These are phyloP conservation scores for Coleophoma crateriformis DNA, from an alignment of 2,329 filamentous ascomycete species.

Conservation along the genomic window DNA sequence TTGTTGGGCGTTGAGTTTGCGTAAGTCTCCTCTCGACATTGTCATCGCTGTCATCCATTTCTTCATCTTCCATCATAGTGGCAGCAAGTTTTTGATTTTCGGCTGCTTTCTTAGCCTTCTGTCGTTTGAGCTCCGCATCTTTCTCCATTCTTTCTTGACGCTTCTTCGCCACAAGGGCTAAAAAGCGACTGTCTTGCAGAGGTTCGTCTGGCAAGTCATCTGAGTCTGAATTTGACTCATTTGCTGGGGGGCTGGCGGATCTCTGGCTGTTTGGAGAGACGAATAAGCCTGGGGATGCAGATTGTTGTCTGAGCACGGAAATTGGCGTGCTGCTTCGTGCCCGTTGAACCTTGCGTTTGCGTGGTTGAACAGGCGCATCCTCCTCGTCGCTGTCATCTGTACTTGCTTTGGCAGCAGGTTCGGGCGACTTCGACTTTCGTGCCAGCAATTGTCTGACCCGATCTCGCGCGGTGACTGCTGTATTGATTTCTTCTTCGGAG, in stretches of 20 bases:
- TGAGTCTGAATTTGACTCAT: conserved; percentile 19
- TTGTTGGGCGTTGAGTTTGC: conserved; percentile 61
- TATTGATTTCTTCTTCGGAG: conserved; percentile 10
- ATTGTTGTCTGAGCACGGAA: conserved; percentile 10
- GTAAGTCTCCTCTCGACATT: conserved; percentile 61
- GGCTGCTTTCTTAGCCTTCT: conserved; percentile 25
- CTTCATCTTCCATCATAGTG: conserved; percentile 48
- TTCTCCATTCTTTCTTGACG: conserved; percentile 63
- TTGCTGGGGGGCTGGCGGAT: conserved; percentile 22
- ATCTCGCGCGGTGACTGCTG: conserved; percentile 28
- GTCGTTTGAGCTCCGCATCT: conserved; percentile 53
- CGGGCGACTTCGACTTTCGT: conserved; percentile 20
- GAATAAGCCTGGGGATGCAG: conserved; percentile 32
- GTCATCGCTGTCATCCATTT: conserved; percentile 54
- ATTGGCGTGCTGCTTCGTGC: conserved; percentile 15
- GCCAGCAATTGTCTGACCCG: conserved; percentile 39
- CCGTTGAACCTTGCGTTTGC: conserved; percentile 20
- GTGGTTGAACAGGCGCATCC: conserved; percentile 13
- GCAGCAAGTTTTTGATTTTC: conserved; percentile 37
- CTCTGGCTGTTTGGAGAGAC: conserved; percentile 27
- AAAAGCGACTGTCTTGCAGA: conserved; percentile 54
- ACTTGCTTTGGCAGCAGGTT: conserved; percentile 26
- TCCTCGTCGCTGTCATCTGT: conserved; percentile 25
- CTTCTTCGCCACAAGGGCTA: conserved; percentile 69
- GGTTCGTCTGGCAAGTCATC: conserved; percentile 39